A percentile compares a stretch with the other conserved stretches of the same genome.
Evolutionary conservation across 768 basidiomycete species (phyloP).

Genomic region (Calocera viscosa): DNA sequence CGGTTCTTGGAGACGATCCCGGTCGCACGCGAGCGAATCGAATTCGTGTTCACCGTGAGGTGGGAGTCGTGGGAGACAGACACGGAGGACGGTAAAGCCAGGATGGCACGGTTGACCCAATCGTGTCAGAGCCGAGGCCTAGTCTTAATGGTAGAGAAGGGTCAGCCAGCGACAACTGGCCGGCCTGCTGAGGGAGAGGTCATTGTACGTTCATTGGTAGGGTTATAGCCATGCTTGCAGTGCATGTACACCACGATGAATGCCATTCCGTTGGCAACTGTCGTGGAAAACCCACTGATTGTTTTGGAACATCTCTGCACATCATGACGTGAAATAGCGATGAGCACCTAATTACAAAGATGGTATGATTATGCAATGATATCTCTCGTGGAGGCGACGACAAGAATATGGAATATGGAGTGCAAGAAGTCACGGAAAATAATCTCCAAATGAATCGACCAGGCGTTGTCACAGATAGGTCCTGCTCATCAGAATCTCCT

Average conservation of each 20-base stretch:
- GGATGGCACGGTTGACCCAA: not conserved
- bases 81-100: not conserved
- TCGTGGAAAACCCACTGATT: no score
- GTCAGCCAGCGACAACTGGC: not conserved
- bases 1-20: not conserved
- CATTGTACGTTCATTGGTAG: not conserved
- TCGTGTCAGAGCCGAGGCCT: not conserved
- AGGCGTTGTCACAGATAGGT: not conserved
- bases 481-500: not conserved
- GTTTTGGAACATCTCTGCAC: no score
- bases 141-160: not conserved
- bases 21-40: not conserved
- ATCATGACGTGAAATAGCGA: no score
- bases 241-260: no score
- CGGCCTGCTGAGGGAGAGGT: not conserved
- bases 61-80: conserved; percentile 6
- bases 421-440: no score
- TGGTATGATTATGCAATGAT: no score
- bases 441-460: no score
- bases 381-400: no score
- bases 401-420: no score
- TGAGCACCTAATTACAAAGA: no score
- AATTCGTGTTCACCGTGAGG: conserved; percentile 1
- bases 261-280: no score
- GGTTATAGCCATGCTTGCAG: not conserved